Evolutionary conservation across 768 basidiomycete genomes (phyloP), one percentile per base, ranked within the genome.

Genomic region (Suillus placidus): DNA sequence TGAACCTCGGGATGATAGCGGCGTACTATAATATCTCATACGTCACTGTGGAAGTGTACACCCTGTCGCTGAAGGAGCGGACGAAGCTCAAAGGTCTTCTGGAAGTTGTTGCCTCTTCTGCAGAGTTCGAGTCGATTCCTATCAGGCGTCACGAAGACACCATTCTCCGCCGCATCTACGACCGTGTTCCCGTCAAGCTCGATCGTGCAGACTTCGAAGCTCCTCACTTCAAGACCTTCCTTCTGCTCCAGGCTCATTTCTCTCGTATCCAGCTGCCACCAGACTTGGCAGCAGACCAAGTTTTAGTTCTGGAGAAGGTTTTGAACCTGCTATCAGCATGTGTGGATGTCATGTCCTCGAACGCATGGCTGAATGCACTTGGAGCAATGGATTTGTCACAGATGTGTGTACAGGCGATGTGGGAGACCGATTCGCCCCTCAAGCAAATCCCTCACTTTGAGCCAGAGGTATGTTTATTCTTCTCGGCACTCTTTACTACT

Each of bases 1-100:
- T 98, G 71, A 99, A 99, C 78, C 82, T 99, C 43, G 97, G 97
- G 64, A 97, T 98, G 95, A 99, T 99, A 71, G 97, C 96, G 0
- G 95, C 96, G 0, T 95, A 95, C 80, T 97, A 95, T 77, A 94
- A 95, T 72, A 95, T 95, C 49, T 95, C 93, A 63, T 94, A 97
- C 77, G 92, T 97, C 65, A 98, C 95, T 7, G 94, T 99, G 61
- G 97, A 99, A 80, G 96, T 97, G 52, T 98, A 97, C 80, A 95
- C 92, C 9, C 82, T 95, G 57, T 99, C 97, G 6, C 83, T 99
- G 66, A 97, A 95, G 74, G 95, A 98, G 75, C 88, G 92, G 30
- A 99, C 97, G 23, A 99, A 98, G 79, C 88, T 99, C 73, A 97
- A 97, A 80, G 97, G 97, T 45, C 80, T 99, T 9, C 85, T 99